Evolutionary conservation across 768 basidiomycete genomes (phyloP).

Genomic region (Naganishia randhawae): DNA sequence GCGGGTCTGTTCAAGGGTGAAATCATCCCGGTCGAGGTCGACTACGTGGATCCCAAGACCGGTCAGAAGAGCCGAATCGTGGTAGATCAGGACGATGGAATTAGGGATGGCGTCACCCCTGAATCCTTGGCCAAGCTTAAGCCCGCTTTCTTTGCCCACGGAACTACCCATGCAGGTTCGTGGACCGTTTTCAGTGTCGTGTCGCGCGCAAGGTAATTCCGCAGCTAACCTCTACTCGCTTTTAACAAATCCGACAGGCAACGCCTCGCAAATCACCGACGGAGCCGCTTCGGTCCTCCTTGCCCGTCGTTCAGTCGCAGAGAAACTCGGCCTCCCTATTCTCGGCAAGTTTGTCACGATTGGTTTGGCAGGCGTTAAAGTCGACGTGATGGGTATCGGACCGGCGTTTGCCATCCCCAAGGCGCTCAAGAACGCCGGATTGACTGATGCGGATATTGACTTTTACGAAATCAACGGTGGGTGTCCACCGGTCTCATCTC

Average conservation of each 20-base stretch:
- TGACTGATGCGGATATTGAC: slow-evolving; percentile 42
- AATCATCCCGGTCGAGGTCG: slow-evolving; percentile 70
- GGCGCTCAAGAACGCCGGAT: slow-evolving; percentile 33
- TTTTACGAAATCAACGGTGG: slow-evolving; percentile 47
- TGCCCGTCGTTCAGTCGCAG: slow-evolving; percentile 71
- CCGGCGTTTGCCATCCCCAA: slow-evolving; percentile 83
- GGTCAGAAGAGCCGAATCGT: slow-evolving; percentile 64
- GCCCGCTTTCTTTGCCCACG: slow-evolving; percentile 71
- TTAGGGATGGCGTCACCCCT: slow-evolving; percentile 76
- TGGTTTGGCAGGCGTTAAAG: slow-evolving; percentile 71
- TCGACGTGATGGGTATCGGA: slow-evolving; percentile 85
- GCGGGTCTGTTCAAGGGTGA: slow-evolving; percentile 76
- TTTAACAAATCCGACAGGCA: too few species aligned
- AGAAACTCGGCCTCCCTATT: slow-evolving; percentile 77
- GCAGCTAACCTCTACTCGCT: too few species aligned
- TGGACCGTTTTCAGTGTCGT: too few species aligned
- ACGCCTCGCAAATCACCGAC: slow-evolving; percentile 85
- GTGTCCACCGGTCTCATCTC: too few species aligned
- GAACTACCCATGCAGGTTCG: slow-evolving; percentile 54
- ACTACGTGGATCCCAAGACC: slow-evolving; percentile 68
- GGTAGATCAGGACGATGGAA: slow-evolving; percentile 78
- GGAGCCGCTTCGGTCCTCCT: slow-evolving; percentile 87
- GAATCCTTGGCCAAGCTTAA: slow-evolving; percentile 76
- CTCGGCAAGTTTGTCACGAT: slow-evolving; percentile 77
- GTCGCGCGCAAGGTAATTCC: too few species aligned